Percentiles rank a stretch among this genome's conserved stretches.
phyloP scores from a whole-genome alignment of 2,329 filamentous ascomycete species.

The Neofusicoccum parvum region DNA sequence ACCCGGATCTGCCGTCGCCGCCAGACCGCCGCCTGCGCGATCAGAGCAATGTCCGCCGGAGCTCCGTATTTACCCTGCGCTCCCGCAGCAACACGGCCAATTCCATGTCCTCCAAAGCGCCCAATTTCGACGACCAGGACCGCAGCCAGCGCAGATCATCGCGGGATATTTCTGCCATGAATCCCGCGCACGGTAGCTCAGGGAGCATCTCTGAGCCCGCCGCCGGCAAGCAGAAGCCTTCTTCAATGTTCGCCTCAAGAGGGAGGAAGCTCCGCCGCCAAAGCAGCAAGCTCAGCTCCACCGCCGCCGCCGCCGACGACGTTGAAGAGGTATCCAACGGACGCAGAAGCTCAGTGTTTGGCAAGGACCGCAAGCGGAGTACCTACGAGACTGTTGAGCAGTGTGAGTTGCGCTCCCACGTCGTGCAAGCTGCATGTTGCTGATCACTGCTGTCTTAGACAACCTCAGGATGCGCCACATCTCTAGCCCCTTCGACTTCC shows the following conservation, averaged over 20 bases:
- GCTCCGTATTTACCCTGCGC: conserved; percentile 40
- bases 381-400: conserved; percentile 29
- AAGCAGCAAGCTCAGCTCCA: conserved; percentile 35
- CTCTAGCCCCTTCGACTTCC: conserved; percentile 65
- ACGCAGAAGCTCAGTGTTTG: conserved; percentile 37
- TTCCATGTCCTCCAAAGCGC: conserved; percentile 34
- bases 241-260: conserved; percentile 29
- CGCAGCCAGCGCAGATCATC: conserved; percentile 33
- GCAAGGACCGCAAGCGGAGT: conserved; percentile 32
- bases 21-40: conserved; percentile 31
- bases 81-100: conserved; percentile 41
- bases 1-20: conserved; percentile 34
- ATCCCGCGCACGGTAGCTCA: conserved; percentile 24
- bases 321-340: conserved; percentile 31
- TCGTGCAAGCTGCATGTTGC: background rate
- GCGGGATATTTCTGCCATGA: conserved; percentile 27
- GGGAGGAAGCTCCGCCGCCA: conserved; percentile 38
- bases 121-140: conserved; percentile 26
- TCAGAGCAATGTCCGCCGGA: conserved; percentile 30
- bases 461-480: conserved; percentile 44
- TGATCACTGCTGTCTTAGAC: conserved; percentile 23
- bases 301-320: conserved; percentile 27
- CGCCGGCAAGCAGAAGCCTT: conserved; percentile 32
- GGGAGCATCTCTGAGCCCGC: conserved; percentile 28
- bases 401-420: conserved; percentile 29